phyloP scores from a whole-genome alignment of 345 rosid species.

The Angophora floribunda region DNA sequence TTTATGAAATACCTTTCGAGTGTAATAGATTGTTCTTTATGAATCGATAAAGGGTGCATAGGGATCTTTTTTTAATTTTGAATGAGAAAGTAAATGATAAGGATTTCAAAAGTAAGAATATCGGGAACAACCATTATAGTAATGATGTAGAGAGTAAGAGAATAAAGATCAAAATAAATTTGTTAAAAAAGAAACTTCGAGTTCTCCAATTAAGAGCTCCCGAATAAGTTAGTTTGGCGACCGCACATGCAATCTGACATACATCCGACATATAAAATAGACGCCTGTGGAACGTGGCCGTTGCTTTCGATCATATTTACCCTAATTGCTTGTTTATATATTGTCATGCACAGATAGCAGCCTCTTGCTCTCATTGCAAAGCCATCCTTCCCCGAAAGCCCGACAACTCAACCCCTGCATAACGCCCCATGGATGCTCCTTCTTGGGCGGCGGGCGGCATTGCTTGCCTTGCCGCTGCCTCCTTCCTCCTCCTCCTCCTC shows the following conservation, averaged over 20 bases:
- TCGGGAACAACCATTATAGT: not conserved
- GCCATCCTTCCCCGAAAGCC: not conserved
- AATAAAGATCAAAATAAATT: too few relatives aligned
- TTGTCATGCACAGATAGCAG: not conserved
- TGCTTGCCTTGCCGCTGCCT: conserved; percentile 11
- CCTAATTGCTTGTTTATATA: not conserved
- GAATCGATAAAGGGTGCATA: not conserved
- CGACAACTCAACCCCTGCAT: not conserved
- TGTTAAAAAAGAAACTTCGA: too few relatives aligned
- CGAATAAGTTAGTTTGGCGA: not conserved
- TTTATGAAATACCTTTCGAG: not conserved
- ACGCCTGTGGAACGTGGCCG: not conserved
- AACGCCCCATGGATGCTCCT: not conserved
- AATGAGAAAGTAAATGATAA: too few relatives aligned
- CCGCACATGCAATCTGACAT: too few relatives aligned
- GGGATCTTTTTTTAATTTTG: not conserved
- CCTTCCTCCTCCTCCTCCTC: conserved; percentile 10
- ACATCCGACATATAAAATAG: too few relatives aligned
- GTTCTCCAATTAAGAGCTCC: too few relatives aligned
- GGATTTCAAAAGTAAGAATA: too few relatives aligned
- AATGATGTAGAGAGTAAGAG: too few relatives aligned
- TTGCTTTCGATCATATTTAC: not conserved
- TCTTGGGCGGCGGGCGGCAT: not conserved
- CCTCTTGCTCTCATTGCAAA: not conserved
- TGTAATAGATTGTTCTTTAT: too few relatives aligned